These are phyloP conservation scores for Wallemia mellicola DNA, from an alignment of 1,284 basidiomycete species.

Conservation along the genomic window DNA sequence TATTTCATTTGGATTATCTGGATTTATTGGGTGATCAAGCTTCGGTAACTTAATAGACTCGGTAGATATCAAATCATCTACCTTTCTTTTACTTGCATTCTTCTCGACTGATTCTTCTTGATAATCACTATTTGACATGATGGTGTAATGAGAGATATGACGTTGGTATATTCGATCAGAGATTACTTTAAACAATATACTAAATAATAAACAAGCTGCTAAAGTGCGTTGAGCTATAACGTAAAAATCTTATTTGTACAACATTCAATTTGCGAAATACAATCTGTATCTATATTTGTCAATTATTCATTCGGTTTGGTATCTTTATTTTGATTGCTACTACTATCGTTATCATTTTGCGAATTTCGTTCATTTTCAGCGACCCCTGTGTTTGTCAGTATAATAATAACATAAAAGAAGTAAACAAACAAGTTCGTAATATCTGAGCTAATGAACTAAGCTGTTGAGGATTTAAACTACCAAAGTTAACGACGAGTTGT, in stretches of 20 bases:
- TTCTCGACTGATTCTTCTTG: no score
- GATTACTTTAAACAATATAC: no score
- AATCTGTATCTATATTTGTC: not conserved
- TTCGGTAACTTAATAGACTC: no score
- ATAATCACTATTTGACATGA: no score
- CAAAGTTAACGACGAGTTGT: not conserved
- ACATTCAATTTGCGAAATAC: no score
- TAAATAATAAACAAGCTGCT: not conserved
- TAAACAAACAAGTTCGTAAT: not conserved
- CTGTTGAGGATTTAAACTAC: not conserved
- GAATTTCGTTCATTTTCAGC: not conserved
- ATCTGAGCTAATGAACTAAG: not conserved
- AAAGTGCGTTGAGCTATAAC: no score
- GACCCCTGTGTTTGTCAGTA: not conserved
- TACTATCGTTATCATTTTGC: not conserved
- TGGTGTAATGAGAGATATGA: no score
- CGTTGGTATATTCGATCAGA: no score
- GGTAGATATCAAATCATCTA: no score
- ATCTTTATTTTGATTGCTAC: not conserved
- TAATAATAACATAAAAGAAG: not conserved
- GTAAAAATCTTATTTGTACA: no score
- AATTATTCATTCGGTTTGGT: not conserved
- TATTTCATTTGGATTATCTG: not conserved
- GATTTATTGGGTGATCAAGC: no score
- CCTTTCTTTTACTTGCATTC: no score